These are phyloP conservation scores for Actinomortierella ambigua DNA, from an alignment of 371 early-diverging fungal species.

Conservation along the genomic window DNA sequence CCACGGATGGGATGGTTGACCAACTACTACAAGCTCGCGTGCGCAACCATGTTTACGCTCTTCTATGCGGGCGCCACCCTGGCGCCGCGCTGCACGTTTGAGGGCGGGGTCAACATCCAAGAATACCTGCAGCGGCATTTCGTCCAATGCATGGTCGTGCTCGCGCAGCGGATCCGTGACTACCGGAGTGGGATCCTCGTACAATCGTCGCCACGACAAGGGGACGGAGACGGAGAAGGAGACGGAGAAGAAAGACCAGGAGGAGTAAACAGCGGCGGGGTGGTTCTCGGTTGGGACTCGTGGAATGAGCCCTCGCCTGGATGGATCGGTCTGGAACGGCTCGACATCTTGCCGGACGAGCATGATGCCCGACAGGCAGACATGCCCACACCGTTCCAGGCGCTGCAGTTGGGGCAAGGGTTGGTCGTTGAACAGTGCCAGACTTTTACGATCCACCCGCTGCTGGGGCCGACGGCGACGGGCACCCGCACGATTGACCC, in stretches of 20 bases:
- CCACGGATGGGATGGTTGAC: constrained; percentile 90
- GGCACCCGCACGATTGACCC: constrained; percentile 56
- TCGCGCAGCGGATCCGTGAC: constrained; percentile 52
- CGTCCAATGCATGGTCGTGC: constrained; percentile 50
- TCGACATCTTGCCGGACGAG: constrained; percentile 52
- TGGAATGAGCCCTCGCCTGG: constrained; percentile 80
- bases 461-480: constrained; percentile 59
- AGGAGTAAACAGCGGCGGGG: constrained; percentile 10
- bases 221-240: no score
- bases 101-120: constrained; percentile 53
- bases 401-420: constrained; percentile 67
- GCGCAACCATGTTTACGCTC: constrained; percentile 81
- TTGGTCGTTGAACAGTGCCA: constrained; percentile 50
- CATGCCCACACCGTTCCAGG: constrained; percentile 68
- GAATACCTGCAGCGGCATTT: constrained; percentile 75
- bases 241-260: constrained; percentile 3
- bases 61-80: constrained; percentile 76
- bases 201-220: no score
- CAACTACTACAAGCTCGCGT: constrained; percentile 84
- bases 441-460: constrained; percentile 54
- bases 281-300: constrained; percentile 74
- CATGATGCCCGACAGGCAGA: constrained; percentile 60
- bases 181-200: no score
- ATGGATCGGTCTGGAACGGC: constrained; percentile 53
- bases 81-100: constrained; percentile 66